A percentile compares a stretch with the other conserved stretches of the same genome.
Evolutionary conservation across 345 rosid genomes (phyloP).

Genomic region (Ceriops decandra): DNA sequence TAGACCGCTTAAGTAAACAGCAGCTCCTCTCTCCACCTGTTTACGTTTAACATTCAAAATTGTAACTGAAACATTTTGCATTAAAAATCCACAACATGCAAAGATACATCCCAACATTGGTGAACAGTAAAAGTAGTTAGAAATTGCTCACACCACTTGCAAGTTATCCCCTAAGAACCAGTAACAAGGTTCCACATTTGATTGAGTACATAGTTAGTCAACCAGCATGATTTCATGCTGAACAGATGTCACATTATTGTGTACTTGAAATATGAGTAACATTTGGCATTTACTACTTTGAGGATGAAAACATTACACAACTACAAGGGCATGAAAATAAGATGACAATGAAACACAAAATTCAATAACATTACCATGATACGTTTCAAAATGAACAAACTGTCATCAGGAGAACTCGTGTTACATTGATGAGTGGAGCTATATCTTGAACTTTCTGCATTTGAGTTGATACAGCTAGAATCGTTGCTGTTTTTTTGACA

Average conservation of each 20-base stretch:
- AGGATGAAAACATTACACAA: background rate
- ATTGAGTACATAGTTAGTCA: background rate
- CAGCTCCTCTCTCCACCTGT: conserved; percentile 91
- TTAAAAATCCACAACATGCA: background rate
- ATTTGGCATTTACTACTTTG: no score
- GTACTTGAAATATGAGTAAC: no score
- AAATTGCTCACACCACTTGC: no score
- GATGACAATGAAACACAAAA: background rate
- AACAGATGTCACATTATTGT: no score
- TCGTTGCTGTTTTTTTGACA: conserved; percentile 48
- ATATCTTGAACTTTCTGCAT: conserved; percentile 30
- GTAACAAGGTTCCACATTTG: background rate
- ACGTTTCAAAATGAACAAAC: conserved; percentile 76
- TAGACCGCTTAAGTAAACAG: conserved; percentile 78
- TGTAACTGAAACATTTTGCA: background rate
- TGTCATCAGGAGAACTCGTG: conserved; percentile 40
- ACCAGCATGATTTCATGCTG: no score
- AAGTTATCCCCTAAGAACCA: no score
- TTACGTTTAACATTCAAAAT: conserved; percentile 10
- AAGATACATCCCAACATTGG: no score
- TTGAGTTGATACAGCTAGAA: conserved; percentile 32
- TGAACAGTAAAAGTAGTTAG: no score
- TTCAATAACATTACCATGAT: conserved; percentile 59
- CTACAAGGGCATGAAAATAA: background rate
- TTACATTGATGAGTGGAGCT: conserved; percentile 35